These are phyloP conservation scores for Phytomonas sp. DNA, from an alignment of 208 protist genomes.

Conservation along the genomic window DNA sequence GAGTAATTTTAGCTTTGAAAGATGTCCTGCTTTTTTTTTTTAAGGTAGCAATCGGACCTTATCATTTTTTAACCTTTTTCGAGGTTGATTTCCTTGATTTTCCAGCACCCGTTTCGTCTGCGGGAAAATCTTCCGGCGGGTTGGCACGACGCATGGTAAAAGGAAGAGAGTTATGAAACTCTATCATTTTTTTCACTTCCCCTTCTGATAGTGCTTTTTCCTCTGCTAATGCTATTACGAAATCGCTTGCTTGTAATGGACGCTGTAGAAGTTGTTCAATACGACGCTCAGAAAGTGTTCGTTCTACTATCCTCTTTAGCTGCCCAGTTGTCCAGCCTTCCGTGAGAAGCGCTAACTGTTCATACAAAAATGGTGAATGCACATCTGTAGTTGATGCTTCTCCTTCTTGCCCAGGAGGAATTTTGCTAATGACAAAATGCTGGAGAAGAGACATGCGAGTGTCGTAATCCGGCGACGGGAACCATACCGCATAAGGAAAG, in stretches of 20 bases:
- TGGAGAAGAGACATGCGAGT: slow-evolving; percentile 68
- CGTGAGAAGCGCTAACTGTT: slow-evolving; percentile 71
- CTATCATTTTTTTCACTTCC: slow-evolving; percentile 48
- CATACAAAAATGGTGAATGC: slow-evolving; percentile 2
- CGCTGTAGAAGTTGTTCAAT: slow-evolving; percentile 59
- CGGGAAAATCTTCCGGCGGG: slow-evolving; percentile 61
- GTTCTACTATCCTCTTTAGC: slow-evolving; percentile 41
- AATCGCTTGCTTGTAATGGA: slow-evolving; percentile 64
- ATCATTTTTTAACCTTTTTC: not conserved
- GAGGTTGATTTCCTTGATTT: slow-evolving; percentile 7
- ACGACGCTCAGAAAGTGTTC: slow-evolving; percentile 58
- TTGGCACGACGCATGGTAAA: slow-evolving; percentile 60
- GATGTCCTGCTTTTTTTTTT: not conserved
- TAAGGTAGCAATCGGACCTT: not conserved
- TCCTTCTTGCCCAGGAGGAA: not conserved
- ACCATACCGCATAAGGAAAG: slow-evolving; percentile 75
- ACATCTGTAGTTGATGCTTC: not conserved
- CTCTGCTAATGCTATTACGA: slow-evolving; percentile 56
- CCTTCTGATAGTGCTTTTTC: slow-evolving; percentile 38
- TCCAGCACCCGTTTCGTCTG: slow-evolving; percentile 52
- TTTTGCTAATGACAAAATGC: slow-evolving; percentile 30
- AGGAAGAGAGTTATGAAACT: slow-evolving; percentile 58
- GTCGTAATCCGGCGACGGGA: slow-evolving; percentile 81
- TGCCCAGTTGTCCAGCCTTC: slow-evolving; percentile 62
- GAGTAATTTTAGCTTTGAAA: too few relatives aligned